These are phyloP conservation scores for Fusarium sp. DNA, from an alignment of 2,329 filamentous ascomycete species.

Conservation along the genomic window DNA sequence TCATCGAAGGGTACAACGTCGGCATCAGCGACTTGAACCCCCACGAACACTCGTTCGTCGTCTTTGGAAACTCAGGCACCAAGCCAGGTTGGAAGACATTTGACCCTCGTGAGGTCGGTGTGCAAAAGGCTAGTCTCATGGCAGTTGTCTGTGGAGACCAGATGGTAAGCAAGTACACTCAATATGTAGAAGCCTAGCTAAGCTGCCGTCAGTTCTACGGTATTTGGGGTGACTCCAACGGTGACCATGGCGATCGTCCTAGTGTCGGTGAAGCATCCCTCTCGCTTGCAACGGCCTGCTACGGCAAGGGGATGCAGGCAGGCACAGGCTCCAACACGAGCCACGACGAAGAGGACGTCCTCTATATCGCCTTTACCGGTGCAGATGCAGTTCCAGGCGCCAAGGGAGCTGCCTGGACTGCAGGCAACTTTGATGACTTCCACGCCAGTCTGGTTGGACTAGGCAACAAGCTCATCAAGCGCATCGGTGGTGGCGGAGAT, in stretches of 20 bases:
- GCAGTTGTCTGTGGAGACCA: slow-evolving; percentile 65
- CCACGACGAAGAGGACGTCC: slow-evolving; percentile 65
- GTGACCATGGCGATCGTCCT: slow-evolving; percentile 55
- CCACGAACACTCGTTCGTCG: slow-evolving; percentile 65
- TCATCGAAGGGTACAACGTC: slow-evolving; percentile 50
- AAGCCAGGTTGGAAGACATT: slow-evolving; percentile 51
- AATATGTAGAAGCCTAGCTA: not conserved
- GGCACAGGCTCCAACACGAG: slow-evolving; percentile 51
- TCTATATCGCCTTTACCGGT: slow-evolving; percentile 70
- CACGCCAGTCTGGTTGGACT: slow-evolving; percentile 4
- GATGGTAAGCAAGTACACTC: slow-evolving; percentile 48
- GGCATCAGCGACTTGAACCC: slow-evolving; percentile 60
- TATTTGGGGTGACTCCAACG: slow-evolving; percentile 70
- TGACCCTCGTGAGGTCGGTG: slow-evolving; percentile 54
- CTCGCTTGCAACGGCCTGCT: slow-evolving; percentile 65
- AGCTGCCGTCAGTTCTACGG: slow-evolving; percentile 58
- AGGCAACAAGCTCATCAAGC: slow-evolving; percentile 6
- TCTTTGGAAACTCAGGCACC: slow-evolving; percentile 62
- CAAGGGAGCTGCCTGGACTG: slow-evolving; percentile 64
- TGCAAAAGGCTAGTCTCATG: slow-evolving; percentile 65
- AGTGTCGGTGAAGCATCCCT: slow-evolving; percentile 66
- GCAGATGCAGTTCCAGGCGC: slow-evolving; percentile 64
- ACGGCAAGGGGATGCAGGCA: slow-evolving; percentile 62
- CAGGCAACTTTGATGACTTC: slow-evolving; percentile 58
- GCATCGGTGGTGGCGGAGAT: not conserved